phyloP scores from a whole-genome alignment of 31 red algal species.

The Endocladia muricata region DNA sequence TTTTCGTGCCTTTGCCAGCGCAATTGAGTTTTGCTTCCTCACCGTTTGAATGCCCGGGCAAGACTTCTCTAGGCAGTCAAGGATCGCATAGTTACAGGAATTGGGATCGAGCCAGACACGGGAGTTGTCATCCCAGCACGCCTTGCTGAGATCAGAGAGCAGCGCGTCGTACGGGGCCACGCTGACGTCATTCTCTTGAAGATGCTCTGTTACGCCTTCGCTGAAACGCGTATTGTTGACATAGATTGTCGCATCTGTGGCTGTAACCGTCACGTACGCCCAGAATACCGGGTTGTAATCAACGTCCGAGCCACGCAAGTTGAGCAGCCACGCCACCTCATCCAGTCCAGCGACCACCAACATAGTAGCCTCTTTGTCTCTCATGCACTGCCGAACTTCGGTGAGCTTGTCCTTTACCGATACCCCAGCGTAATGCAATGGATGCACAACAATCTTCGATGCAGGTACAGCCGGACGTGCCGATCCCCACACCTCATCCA shows the following conservation, averaged over 20 bases:
- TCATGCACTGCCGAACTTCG: conserved; percentile 57
- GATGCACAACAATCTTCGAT: conserved; percentile 63
- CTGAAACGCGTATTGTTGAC: conserved; percentile 50
- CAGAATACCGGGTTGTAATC: conserved; percentile 88
- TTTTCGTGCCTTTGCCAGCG: conserved; percentile 88
- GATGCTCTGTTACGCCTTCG: conserved; percentile 29
- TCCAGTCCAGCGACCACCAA: conserved; percentile 81
- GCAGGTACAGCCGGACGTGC: conserved; percentile 71
- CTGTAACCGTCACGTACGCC: conserved; percentile 73
- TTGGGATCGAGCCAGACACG: conserved; percentile 82
- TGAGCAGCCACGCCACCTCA: conserved; percentile 97
- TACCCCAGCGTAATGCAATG: conserved; percentile 64
- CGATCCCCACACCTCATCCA: conserved; percentile 88
- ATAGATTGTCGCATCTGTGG: conserved; percentile 40
- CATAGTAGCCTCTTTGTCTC: conserved; percentile 48
- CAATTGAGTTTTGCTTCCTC: conserved; percentile 53
- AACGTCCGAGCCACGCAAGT: conserved; percentile 86
- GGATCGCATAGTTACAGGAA: conserved; percentile 67
- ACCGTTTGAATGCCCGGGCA: not conserved
- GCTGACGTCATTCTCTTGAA: conserved; percentile 31
- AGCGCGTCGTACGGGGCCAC: conserved; percentile 57
- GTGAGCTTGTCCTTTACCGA: conserved; percentile 57
- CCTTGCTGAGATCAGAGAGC: conserved; percentile 27
- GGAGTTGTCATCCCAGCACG: not conserved
- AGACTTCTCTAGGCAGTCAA: conserved; percentile 27